phyloP scores from a whole-genome alignment of 306 rosid genomes.

The Amphicarpaea edgeworthii region DNA sequence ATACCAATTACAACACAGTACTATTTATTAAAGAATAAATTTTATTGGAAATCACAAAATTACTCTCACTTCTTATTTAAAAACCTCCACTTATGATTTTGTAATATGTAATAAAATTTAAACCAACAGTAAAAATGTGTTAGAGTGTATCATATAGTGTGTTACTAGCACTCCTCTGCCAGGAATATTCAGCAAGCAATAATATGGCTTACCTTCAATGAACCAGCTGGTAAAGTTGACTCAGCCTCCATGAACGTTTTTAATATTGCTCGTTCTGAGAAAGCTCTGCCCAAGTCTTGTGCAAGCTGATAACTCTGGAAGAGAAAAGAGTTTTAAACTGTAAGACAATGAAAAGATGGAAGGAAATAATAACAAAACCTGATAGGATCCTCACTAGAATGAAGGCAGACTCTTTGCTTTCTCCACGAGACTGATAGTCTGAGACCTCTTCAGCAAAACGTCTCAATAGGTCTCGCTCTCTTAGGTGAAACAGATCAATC shows the following conservation, averaged over 20 bases:
- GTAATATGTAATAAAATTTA: background rate
- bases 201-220: slow-evolving; percentile 66
- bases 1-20: too few relatives aligned
- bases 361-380: background rate
- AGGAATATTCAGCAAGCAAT: slow-evolving; percentile 6
- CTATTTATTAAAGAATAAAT: too few relatives aligned
- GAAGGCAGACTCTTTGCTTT: slow-evolving; percentile 76
- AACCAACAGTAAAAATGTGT: background rate
- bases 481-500: slow-evolving; percentile 80
- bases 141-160: background rate
- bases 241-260: slow-evolving; percentile 70
- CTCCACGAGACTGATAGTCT: slow-evolving; percentile 69
- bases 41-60: background rate
- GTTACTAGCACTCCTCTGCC: background rate
- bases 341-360: slow-evolving; percentile 20
- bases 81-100: background rate
- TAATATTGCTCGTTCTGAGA: slow-evolving; percentile 73
- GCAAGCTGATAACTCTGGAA: slow-evolving; percentile 87
- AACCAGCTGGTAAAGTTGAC: slow-evolving; percentile 61
- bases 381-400: slow-evolving; percentile 61
- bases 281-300: slow-evolving; percentile 89
- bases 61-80: background rate
- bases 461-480: slow-evolving; percentile 84
- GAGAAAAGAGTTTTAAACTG: slow-evolving; percentile 38
- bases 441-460: slow-evolving; percentile 80